A percentile compares a stretch with the other conserved stretches of the same genome.
Conservation (phyloP, 2,329 filamentous ascomycete genomes). For the Neopestalotiopsis clavispora region DNA sequence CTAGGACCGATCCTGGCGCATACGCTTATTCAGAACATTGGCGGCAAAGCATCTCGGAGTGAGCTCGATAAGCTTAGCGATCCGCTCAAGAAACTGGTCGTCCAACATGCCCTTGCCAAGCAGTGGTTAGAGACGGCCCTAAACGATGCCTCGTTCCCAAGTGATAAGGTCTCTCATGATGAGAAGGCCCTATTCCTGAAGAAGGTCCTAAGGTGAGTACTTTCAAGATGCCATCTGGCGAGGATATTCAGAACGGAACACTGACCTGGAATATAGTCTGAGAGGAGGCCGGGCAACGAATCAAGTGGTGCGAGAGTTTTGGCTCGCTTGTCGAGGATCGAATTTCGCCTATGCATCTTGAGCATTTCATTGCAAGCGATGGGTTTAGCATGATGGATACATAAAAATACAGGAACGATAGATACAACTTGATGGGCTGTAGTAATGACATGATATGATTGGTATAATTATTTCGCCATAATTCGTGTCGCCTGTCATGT, state of each 20-base stretch:
- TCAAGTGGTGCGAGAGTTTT: slow-evolving; percentile 73
- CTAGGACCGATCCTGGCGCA: slow-evolving; percentile 66
- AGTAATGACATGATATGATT: not conserved
- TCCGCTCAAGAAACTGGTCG: slow-evolving; percentile 71
- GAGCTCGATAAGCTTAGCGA: slow-evolving; percentile 75
- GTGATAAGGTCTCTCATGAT: slow-evolving; percentile 58
- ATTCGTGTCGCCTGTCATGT: not conserved
- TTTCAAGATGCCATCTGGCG: not conserved
- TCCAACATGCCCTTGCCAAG: slow-evolving; percentile 58
- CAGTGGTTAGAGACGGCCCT: slow-evolving; percentile 68
- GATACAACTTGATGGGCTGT: not conserved
- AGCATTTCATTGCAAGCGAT: slow-evolving; percentile 19
- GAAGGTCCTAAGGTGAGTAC: slow-evolving; percentile 64
- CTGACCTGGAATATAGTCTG: slow-evolving; percentile 47
- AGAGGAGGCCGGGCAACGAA: slow-evolving; percentile 69
- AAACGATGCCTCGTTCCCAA: slow-evolving; percentile 59
- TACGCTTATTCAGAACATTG: slow-evolving; percentile 67
- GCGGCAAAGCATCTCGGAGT: slow-evolving; percentile 70
- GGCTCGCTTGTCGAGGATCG: slow-evolving; percentile 68
- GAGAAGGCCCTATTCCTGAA: slow-evolving; percentile 70
- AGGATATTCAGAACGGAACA: not conserved
- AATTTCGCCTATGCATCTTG: slow-evolving; percentile 66
- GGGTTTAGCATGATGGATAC: not conserved
- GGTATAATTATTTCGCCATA: too few relatives aligned
- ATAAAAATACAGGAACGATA: not conserved